A percentile compares a stretch with the other conserved stretches of the same genome.
These are phyloP conservation scores for Alternaria solani DNA, from an alignment of 2,329 filamentous ascomycete species.

Conservation along the genomic window DNA sequence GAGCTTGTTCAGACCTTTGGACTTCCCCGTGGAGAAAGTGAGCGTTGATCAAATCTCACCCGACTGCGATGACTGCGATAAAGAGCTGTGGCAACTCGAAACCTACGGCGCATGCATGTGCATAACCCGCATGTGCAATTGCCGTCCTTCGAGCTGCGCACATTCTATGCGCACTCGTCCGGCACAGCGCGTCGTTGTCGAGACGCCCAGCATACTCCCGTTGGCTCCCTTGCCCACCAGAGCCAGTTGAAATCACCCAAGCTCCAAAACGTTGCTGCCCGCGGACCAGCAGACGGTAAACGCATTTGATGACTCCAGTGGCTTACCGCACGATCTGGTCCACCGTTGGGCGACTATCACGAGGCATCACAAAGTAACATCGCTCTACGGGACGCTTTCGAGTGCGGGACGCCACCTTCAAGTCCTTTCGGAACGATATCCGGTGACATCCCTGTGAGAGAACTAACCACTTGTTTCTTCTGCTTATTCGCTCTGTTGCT, in stretches of 20 bases:
- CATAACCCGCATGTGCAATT: background rate
- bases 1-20: background rate
- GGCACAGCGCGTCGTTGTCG: slow-evolving; percentile 16
- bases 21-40: background rate
- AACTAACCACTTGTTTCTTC: background rate
- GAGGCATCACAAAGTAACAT: slow-evolving; percentile 27
- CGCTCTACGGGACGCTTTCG: slow-evolving; percentile 19
- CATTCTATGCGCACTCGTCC: slow-evolving; percentile 6
- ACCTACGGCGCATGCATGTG: slow-evolving; percentile 1
- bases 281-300: slow-evolving; percentile 11
- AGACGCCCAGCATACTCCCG: slow-evolving; percentile 9
- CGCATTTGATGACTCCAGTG: slow-evolving; percentile 15
- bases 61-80: background rate
- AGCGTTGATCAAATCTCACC: slow-evolving; percentile 4
- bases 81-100: background rate
- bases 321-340: slow-evolving; percentile 21
- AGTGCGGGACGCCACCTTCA: slow-evolving; percentile 20
- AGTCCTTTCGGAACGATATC: slow-evolving; percentile 16
- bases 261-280: background rate
- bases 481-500: slow-evolving; percentile 31
- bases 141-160: slow-evolving; percentile 3
- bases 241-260: slow-evolving; percentile 2
- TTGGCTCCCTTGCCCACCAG: slow-evolving; percentile 5
- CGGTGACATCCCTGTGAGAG: slow-evolving; percentile 36
- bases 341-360: slow-evolving; percentile 19